Base-by-base conservation (phyloP, 768 basidiomycete species). In the Agrocybe praecox region DNA sequence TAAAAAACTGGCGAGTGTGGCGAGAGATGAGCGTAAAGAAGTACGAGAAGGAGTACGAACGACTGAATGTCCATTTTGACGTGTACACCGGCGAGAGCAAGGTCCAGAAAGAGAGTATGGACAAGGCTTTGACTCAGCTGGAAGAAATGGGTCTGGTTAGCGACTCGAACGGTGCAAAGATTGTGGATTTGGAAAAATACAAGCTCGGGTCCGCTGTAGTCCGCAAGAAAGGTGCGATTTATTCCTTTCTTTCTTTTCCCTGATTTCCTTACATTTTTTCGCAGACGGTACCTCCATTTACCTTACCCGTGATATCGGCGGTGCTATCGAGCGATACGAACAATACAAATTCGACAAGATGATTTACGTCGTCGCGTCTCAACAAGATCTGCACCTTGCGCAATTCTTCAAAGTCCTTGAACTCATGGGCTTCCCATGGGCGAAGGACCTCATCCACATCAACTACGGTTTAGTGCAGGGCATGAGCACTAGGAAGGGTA, bases 321-420 rank as follows among this genome's bases (percentile, higher is more conserved):
- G 89, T 19, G 95, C 96, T 1, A 87, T 90, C 61, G 92, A 98
- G 73, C 90, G 96, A 53, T 93, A 88, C 76, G 89, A 94, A 64
- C 88, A 92, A 68, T 94, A 95, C 81, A 85, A 91, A 57, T 95
- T 81, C 57, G 80, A 84, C 73, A 87, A 87, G 72, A 94, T 96
- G 90, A 89, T 98, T 70, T 96, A 96, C 72, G 94, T 97, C 67
- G 86, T 96, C 46, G 84, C 93, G 0, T 86, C 90, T 17, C 89
- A 91, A 64, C 90, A 96, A 68, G 91, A 94, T 65, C 80, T 93
- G 9, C 95, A 97, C 67, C 80, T 93, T 40, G 78, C 86, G 1
- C 96, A 99, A 67, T 89, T 98, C 74, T 96, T 97, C 87, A 94
- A 96, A 75, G 83, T 96, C 23, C 83, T 98, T 49, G 81, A 91